A percentile compares a stretch with the other conserved stretches of the same genome.
phyloP scores from a whole-genome alignment of 768 basidiomycete genomes.

The Daedaleopsis nitida region DNA sequence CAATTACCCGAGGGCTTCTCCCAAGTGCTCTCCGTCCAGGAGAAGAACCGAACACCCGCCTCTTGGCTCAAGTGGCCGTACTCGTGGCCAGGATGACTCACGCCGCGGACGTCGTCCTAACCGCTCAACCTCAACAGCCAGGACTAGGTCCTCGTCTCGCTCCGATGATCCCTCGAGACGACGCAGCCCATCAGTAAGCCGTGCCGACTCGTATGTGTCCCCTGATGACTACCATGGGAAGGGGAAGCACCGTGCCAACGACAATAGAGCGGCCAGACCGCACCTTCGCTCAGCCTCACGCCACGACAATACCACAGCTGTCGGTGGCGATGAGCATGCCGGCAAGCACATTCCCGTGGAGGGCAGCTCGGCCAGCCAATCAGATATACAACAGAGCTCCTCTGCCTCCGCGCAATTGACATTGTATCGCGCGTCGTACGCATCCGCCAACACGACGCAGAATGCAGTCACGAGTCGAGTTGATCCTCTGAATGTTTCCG shows the following conservation, averaged over 20 bases:
- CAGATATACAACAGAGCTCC: neutral
- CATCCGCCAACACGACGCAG: neutral
- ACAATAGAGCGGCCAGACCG: slow-evolving; percentile 11
- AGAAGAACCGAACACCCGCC: neutral
- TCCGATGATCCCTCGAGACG: neutral
- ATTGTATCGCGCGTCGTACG: neutral
- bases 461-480: neutral
- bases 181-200: too few species aligned
- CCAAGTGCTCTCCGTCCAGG: neutral
- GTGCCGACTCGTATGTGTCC: too few species aligned
- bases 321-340: slow-evolving; percentile 10
- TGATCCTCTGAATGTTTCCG: neutral
- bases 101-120: neutral
- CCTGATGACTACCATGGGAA: slow-evolving; percentile 3
- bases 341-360: slow-evolving; percentile 8
- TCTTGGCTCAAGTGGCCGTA: neutral
- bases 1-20: neutral
- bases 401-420: slow-evolving; percentile 6
- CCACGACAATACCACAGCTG: slow-evolving; percentile 1
- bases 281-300: neutral
- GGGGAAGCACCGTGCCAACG: slow-evolving; percentile 17
- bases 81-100: neutral
- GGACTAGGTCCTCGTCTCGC: neutral
- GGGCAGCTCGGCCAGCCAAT: neutral
- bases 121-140: neutral